Evolutionary conservation across 176 grass and related monocot genomes (phyloP).

Genomic region (Echinochloa phyllopogon): DNA sequence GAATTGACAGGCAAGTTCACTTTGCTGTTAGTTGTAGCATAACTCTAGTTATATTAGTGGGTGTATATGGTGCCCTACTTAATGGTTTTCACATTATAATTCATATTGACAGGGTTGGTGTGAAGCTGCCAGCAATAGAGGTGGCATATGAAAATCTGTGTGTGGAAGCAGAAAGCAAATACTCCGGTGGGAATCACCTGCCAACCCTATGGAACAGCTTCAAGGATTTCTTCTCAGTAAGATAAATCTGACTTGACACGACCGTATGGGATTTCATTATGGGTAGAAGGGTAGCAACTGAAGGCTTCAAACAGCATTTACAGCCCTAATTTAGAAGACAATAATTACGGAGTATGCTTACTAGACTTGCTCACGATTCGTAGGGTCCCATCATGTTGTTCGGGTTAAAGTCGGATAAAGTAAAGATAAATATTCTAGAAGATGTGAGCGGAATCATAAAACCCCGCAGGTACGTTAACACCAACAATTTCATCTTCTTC

Average conservation of each 20-base stretch:
- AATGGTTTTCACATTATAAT: not conserved
- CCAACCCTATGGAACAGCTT: conserved; percentile 34
- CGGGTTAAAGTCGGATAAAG: not conserved
- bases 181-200: not conserved
- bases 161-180: conserved; percentile 29
- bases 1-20: conserved; percentile 29
- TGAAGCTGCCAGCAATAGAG: conserved; percentile 23
- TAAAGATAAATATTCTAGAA: conserved; percentile 25
- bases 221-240: conserved; percentile 28
- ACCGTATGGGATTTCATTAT: not conserved
- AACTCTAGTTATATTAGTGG: not conserved
- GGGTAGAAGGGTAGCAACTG: too few relatives aligned
- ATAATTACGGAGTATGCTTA: not conserved
- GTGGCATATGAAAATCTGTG: conserved; percentile 18
- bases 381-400: conserved; percentile 23
- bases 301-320: too few relatives aligned
- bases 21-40: not conserved
- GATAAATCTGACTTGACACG: not conserved
- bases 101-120: not conserved
- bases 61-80: not conserved
- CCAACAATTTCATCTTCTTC: not conserved
- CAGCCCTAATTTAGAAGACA: not conserved
- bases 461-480: conserved; percentile 34
- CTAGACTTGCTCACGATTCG: not conserved
- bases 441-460: conserved; percentile 37